These are phyloP conservation scores for Sugiyamaella castrensis DNA, from an alignment of 1,139 yeast species.

Conservation along the genomic window DNA sequence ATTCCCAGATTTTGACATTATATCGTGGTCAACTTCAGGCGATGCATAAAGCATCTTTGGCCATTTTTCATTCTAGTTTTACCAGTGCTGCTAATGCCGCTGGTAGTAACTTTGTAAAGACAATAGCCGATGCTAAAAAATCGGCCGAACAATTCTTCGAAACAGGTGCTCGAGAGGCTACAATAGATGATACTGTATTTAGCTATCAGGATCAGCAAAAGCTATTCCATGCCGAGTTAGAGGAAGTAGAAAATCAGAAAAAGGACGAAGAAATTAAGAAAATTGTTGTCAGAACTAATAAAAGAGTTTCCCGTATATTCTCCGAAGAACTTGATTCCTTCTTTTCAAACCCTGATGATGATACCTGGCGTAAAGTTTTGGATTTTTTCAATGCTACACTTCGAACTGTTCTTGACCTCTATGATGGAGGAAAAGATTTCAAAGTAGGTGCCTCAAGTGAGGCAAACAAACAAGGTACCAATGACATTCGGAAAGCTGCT, in stretches of 20 bases:
- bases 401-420: conserved; percentile 35
- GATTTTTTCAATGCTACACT: conserved; percentile 47
- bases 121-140: conserved; percentile 18
- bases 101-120: conserved; percentile 20
- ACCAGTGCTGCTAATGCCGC: conserved; percentile 9
- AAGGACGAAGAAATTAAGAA: conserved; percentile 36
- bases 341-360: conserved; percentile 44
- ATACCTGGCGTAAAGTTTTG: conserved; percentile 62
- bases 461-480: conserved; percentile 44
- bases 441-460: conserved; percentile 54
- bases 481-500: conserved; percentile 49
- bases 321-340: conserved; percentile 32
- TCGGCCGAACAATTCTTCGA: conserved; percentile 23
- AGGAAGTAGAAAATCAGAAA: conserved; percentile 29
- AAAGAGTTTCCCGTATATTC: conserved; percentile 29
- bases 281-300: conserved; percentile 34
- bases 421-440: conserved; percentile 50
- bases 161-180: conserved; percentile 26
- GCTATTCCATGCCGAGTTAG: conserved; percentile 30
- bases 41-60: conserved; percentile 35
- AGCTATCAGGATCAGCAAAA: conserved; percentile 25
- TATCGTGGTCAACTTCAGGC: conserved; percentile 44
- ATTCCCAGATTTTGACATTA: conserved; percentile 36
- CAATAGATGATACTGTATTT: conserved; percentile 30
- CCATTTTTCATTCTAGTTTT: conserved; percentile 24